Evolutionary conservation across 2,329 filamentous ascomycete species (phyloP).

Genomic region (Fusarium coffeatum): DNA sequence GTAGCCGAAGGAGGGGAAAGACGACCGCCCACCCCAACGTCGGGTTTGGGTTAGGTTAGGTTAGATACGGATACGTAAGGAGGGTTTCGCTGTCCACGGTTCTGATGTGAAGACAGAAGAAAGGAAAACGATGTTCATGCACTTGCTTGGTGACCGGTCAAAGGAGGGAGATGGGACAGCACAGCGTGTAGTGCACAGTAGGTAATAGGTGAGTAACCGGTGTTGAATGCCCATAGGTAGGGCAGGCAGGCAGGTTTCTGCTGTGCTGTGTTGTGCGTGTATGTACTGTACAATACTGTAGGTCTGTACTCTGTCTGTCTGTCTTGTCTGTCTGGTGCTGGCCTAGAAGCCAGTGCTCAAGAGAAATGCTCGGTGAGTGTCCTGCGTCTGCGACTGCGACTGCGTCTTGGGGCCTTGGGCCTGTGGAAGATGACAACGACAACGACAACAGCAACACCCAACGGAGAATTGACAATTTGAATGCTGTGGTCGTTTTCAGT

Average conservation of each 20-base stretch:
- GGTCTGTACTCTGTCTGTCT: not conserved
- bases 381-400: slow-evolving; percentile 12
- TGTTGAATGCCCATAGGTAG: slow-evolving; percentile 33
- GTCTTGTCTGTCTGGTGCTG: slow-evolving; percentile 6
- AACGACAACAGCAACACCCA: slow-evolving; percentile 29
- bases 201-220: slow-evolving; percentile 18
- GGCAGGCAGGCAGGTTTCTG: not conserved
- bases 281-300: slow-evolving; percentile 19
- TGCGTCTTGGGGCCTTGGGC: slow-evolving; percentile 1
- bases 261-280: not conserved
- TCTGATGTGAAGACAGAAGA: slow-evolving; percentile 42
- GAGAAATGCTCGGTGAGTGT: slow-evolving; percentile 34
- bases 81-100: slow-evolving; percentile 34
- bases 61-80: slow-evolving; percentile 1
- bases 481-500: slow-evolving; percentile 34
- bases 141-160: slow-evolving; percentile 18
- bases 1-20: slow-evolving; percentile 22
- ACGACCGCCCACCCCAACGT: slow-evolving; percentile 8
- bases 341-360: slow-evolving; percentile 30
- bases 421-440: slow-evolving; percentile 27
- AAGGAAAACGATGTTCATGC: slow-evolving; percentile 40
- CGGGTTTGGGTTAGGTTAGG: not conserved
- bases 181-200: slow-evolving; percentile 30
- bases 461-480: slow-evolving; percentile 33
- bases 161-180: slow-evolving; percentile 20